Base-by-base conservation (phyloP, 1,139 yeast species). In the Taphrina confusa region DNA sequence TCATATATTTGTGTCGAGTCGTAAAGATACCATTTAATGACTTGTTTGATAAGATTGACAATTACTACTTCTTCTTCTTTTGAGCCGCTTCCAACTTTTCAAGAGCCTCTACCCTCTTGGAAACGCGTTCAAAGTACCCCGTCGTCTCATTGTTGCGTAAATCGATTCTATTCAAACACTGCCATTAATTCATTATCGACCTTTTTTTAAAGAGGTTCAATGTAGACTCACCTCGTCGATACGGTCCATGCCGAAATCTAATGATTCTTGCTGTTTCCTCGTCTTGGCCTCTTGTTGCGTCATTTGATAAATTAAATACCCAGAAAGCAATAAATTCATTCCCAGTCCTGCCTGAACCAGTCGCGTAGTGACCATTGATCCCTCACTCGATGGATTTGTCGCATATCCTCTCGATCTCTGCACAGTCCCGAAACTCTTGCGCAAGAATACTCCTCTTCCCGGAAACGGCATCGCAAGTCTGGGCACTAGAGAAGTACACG, bases 111-210 rank as follows among this genome's bases (percentile, higher is more conserved):
- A 54, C 51, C 51, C 44, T 44, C 28, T 42, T 23, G 33, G 49
- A 37, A 27, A 54, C 51, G 28, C 23, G 42, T 20, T 54, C 51
- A 27, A 54, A 54, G 22, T 54, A 54, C 18, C 51, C 44, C 5
- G 58, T 54, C 30, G 58, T 54, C 23, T 54, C 58, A 25, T 54
- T 54, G 28, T 33, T 54, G 22, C 58, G 36, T 51, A 54, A 34
- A 46, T 54, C 58, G 20, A 54, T 44, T 5, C 58, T 47, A 47
- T 47, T 47, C 52, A 47, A 33, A 33, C 52, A 47, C 52, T 28
- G 9, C 4, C 8, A 42, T 25, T 18, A 22, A 2, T 25, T 9
- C 49, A 8, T n/a, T 27, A 12, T 44, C 34, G 9, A 23, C 22
- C 9, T 44, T 27, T 12, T 8, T 5, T 27, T 6, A 18, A 11